These are phyloP conservation scores for Tricholoma bakamatsutake DNA, from an alignment of 768 basidiomycete genomes.

Conservation along the genomic window DNA sequence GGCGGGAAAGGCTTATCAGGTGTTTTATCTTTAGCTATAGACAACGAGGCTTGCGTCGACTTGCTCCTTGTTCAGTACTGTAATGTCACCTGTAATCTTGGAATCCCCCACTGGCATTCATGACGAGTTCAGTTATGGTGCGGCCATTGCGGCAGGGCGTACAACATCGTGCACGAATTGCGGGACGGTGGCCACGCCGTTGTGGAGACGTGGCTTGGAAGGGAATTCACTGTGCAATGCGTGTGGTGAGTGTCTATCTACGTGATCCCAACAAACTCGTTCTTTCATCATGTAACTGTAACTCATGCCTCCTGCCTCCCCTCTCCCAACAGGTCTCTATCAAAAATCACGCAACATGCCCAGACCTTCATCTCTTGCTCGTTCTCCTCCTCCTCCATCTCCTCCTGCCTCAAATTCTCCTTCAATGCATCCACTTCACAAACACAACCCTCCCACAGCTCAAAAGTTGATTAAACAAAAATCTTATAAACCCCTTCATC, in stretches of 20 bases:
- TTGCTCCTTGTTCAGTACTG: slow-evolving; percentile 12
- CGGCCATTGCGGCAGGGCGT: slow-evolving; percentile 16
- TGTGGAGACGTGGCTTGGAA: slow-evolving; percentile 78
- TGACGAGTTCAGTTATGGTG: slow-evolving; percentile 14
- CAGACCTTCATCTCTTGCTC: slow-evolving; percentile 57
- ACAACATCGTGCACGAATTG: slow-evolving; percentile 62
- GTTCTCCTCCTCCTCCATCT: slow-evolving; percentile 29
- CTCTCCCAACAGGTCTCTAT: slow-evolving; percentile 60
- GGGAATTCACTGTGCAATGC: slow-evolving; percentile 87
- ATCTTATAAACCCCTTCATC: slow-evolving; percentile 1
- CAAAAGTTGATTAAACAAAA: slow-evolving; percentile 2
- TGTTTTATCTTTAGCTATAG: too few relatives aligned
- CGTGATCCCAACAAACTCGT: too few relatives aligned
- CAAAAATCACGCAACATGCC: slow-evolving; percentile 77
- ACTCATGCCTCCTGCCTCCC: slow-evolving; percentile 10
- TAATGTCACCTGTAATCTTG: slow-evolving; percentile 2
- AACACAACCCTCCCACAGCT: slow-evolving; percentile 2
- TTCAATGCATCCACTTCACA: slow-evolving; percentile 2
- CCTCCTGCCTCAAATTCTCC: slow-evolving; percentile 14
- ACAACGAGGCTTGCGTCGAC: too few relatives aligned
- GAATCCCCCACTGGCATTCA: slow-evolving; percentile 2
- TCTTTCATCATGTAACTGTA: too few relatives aligned
- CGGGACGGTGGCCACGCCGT: slow-evolving; percentile 70
- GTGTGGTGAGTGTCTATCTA: slow-evolving; percentile 59
- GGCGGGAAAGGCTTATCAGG: too few relatives aligned